A percentile compares a stretch with the other conserved stretches of the same genome.
Evolutionary conservation across 2,329 filamentous ascomycete species (phyloP).

Genomic region (Iodosphaeria phyllophila): DNA sequence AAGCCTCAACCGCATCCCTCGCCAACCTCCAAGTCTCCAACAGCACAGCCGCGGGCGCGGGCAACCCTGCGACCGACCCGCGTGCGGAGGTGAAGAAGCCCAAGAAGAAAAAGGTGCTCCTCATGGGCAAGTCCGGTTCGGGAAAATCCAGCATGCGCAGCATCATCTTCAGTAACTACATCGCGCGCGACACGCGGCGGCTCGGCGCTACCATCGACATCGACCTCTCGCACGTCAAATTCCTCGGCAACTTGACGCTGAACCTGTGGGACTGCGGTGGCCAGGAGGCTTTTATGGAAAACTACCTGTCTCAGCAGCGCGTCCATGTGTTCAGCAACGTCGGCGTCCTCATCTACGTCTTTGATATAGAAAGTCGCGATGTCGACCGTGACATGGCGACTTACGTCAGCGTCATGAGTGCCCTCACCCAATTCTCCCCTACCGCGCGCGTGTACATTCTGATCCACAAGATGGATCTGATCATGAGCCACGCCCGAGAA

Average conservation of each 20-base stretch:
- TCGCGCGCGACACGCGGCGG: constrained; percentile 83
- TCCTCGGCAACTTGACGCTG: constrained; percentile 90
- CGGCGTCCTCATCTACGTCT: constrained; percentile 95
- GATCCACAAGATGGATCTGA: constrained; percentile 97
- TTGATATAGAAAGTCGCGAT: constrained; percentile 93
- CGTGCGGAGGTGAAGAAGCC: constrained; percentile 41
- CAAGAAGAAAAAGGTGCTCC: constrained; percentile 73
- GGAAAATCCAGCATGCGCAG: constrained; percentile 97
- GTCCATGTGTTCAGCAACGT: constrained; percentile 94
- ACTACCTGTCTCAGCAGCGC: constrained; percentile 89
- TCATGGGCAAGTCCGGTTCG: constrained; percentile 92
- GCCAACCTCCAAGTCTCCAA: constrained; percentile 11
- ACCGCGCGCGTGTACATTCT: constrained; percentile 79
- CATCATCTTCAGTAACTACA: constrained; percentile 98
- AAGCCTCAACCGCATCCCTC: no score
- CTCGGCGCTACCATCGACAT: constrained; percentile 96
- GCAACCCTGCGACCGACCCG: constrained; percentile 14
- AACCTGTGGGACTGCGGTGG: constrained; percentile 99
- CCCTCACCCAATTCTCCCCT: constrained; percentile 68
- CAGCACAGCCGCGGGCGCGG: constrained; percentile 9
- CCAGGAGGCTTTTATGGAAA: constrained; percentile 97
- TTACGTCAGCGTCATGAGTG: constrained; percentile 78
- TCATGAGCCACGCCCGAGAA: constrained; percentile 62
- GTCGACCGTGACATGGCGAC: constrained; percentile 84
- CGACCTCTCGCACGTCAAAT: constrained; percentile 95